Evolutionary conservation across 176 grass and related monocot species (phyloP).

Genomic region (Paspalum notatum): DNA sequence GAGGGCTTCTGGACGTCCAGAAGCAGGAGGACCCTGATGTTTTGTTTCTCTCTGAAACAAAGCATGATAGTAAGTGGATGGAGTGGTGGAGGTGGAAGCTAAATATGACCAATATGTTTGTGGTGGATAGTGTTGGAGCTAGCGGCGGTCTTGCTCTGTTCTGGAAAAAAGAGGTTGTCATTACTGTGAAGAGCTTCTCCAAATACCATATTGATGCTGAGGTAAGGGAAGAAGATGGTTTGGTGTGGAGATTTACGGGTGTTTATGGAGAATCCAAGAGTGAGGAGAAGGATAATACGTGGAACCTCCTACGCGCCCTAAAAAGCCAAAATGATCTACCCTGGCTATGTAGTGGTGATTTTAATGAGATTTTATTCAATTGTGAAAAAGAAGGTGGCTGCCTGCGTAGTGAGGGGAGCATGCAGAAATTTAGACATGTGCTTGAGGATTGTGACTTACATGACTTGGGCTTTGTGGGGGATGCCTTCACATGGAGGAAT

Average conservation of each 20-base stretch:
- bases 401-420: background rate
- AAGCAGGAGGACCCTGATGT: background rate
- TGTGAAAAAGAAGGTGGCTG: background rate
- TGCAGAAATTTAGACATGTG: background rate
- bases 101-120: background rate
- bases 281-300: background rate
- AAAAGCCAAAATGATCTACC: background rate
- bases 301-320: background rate
- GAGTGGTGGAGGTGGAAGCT: background rate
- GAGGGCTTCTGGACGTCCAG: too few relatives aligned
- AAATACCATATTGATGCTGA: background rate
- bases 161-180: background rate
- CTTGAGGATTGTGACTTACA: background rate
- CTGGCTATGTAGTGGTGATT: background rate
- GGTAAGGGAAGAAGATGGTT: background rate
- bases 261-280: background rate
- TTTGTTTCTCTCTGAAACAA: background rate
- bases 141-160: background rate
- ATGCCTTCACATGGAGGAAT: background rate
- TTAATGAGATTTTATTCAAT: background rate
- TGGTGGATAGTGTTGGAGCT: background rate
- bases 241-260: background rate
- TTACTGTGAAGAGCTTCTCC: background rate
- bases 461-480: background rate
- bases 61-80: background rate